Base-by-base conservation (phyloP, 1,284 basidiomycete species). In the Moesziomyces globuligerus region DNA sequence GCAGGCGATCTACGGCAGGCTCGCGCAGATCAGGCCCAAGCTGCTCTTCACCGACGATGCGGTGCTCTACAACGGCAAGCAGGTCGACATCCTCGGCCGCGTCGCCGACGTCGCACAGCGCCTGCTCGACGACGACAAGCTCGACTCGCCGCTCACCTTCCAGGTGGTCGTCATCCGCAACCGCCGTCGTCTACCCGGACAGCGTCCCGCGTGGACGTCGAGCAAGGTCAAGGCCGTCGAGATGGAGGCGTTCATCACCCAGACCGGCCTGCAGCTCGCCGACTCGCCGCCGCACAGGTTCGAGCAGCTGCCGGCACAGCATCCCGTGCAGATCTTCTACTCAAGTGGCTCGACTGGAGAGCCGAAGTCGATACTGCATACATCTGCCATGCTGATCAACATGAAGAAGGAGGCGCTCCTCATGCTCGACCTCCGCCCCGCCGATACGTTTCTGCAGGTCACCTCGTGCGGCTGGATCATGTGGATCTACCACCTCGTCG, bases 301-400 rank as follows among this genome's bases (percentile, higher is more conserved):
- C 58, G 74, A 75, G 39, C 65, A 68, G 46, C 46, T 75, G 2
- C 49, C 57, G 3, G 68, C 68, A 0, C 54, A 61, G 26, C 68
- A 80, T 56, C 80, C 81, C 5, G 71, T 79, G 28, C 80, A 78
- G 69, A 81, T 82, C 61, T 76, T 82, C 45, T 82, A 81, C 56
- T 68, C 69, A 3, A 75, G 71, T 0, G 83, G 83, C 2, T 84
- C 83, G 3, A 84, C 83, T 0, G 83, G 83, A 18, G 80, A 82
- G 54, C 83, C 83, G 18, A 84, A 84, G 67, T 73, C 74, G 18
- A 83, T 84, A 58, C 70, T 78, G 8, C 78, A 81, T 46, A 64
- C 59, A 4, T 74, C 76, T 11, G 75, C 75, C 28, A 61, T 80
- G 53, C 48, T 80, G 42, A 44, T 67, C 34, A 65, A 61, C 50